Evolutionary conservation across 2,329 filamentous ascomycete genomes (phyloP).

Genomic region (Chrysoporthe cubensis): DNA sequence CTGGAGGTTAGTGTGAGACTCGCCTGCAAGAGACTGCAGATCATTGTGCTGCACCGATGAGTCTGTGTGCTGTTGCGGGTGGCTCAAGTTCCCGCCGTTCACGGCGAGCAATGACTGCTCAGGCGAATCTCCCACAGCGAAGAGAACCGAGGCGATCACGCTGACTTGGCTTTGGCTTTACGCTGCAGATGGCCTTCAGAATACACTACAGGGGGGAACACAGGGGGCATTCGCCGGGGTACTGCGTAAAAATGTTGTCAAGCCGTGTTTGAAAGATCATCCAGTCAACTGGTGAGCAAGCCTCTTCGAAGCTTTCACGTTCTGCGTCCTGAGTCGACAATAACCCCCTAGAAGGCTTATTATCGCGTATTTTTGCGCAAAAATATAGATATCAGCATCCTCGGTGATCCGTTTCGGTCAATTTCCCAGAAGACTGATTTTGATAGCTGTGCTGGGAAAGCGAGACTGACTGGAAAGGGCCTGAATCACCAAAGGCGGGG

Average conservation of each 20-base stretch:
- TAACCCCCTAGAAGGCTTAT: neutral
- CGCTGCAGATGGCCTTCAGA: no score
- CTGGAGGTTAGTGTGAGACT: neutral
- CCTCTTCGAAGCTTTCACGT: neutral
- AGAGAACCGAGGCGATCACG: no score
- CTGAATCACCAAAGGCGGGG: neutral
- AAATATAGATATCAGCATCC: neutral
- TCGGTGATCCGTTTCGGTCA: accelerated
- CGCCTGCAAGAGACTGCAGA: neutral
- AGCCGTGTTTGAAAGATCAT: neutral
- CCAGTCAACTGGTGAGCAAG: neutral
- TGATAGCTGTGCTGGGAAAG: neutral
- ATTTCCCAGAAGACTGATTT: neutral
- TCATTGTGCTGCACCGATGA: no score
- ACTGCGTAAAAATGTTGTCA: neutral
- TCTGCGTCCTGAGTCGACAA: neutral
- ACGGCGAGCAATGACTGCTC: no score
- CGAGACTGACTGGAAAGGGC: neutral
- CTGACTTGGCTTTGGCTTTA: no score
- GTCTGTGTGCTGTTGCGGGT: no score
- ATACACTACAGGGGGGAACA: no score
- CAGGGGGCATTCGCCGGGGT: no score
- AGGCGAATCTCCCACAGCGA: no score
- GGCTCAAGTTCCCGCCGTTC: no score
- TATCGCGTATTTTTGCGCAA: neutral